These are phyloP conservation scores for Lepidium aucheri DNA, from an alignment of 345 rosid species.

Conservation along the genomic window DNA sequence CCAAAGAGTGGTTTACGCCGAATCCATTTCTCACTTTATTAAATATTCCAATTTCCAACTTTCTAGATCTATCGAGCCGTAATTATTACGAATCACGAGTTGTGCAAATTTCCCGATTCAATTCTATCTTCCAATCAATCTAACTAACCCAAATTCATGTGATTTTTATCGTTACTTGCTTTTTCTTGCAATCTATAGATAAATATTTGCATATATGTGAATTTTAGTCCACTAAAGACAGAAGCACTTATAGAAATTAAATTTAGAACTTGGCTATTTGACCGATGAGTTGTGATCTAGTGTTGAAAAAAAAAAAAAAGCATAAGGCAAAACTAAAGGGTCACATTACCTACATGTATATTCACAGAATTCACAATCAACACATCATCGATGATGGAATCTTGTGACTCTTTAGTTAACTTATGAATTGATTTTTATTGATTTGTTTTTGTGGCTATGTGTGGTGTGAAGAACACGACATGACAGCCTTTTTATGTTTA, in stretches of 20 bases:
- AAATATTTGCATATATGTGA: too few relatives aligned
- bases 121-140: conserved; percentile 3
- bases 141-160: conserved; percentile 10
- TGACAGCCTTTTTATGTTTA: conserved; percentile 18
- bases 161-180: conserved; percentile 9
- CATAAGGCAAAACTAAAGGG: background rate
- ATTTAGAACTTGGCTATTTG: too few relatives aligned
- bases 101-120: background rate
- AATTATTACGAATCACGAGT: conserved; percentile 20
- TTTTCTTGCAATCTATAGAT: background rate
- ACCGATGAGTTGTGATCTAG: too few relatives aligned
- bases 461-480: conserved; percentile 21
- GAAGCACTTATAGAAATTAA: too few relatives aligned
- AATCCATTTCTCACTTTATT: background rate
- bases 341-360: background rate
- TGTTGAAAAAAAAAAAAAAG: too few relatives aligned
- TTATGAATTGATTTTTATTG: background rate
- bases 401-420: conserved; percentile 18
- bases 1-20: conserved; percentile 17
- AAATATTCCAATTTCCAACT: conserved; percentile 10
- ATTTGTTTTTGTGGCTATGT: conserved; percentile 2
- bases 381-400: background rate
- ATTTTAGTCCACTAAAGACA: too few relatives aligned
- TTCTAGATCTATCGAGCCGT: background rate
- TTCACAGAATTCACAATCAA: background rate